Evolutionary conservation across 805 yeast species (phyloP).

Genomic region (Torulaspora microellipsoides): DNA sequence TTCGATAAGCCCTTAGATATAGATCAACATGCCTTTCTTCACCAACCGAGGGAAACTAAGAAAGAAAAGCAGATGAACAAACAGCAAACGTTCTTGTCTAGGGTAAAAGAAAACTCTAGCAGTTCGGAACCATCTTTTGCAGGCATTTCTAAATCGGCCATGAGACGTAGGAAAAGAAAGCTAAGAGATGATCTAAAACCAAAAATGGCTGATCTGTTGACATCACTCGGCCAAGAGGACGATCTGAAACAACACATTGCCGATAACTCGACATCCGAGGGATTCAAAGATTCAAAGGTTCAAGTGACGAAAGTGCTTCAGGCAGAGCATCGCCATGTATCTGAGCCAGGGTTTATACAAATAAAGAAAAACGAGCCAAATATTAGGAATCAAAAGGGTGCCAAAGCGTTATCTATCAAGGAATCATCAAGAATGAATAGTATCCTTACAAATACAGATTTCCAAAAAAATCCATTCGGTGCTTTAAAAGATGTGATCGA

Average conservation of each 20-base stretch:
- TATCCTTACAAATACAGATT: slow-evolving; percentile 50
- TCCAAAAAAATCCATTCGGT: slow-evolving; percentile 58
- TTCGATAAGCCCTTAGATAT: slow-evolving; percentile 24
- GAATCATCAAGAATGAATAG: slow-evolving; percentile 57
- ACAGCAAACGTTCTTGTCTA: slow-evolving; percentile 34
- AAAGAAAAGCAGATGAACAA: slow-evolving; percentile 45
- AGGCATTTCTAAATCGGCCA: slow-evolving; percentile 60
- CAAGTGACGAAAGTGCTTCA: slow-evolving; percentile 8
- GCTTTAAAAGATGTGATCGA: slow-evolving; percentile 59
- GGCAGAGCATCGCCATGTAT: not conserved
- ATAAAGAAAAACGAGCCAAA: slow-evolving; percentile 45
- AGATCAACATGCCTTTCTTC: slow-evolving; percentile 46
- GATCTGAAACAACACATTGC: slow-evolving; percentile 20
- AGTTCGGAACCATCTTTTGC: slow-evolving; percentile 31
- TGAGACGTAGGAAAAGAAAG: slow-evolving; percentile 60
- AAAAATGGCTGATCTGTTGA: slow-evolving; percentile 57
- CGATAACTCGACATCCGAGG: not conserved
- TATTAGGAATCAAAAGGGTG: slow-evolving; percentile 50
- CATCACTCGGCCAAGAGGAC: slow-evolving; percentile 42
- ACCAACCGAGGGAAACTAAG: slow-evolving; percentile 48
- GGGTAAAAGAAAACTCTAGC: slow-evolving; percentile 18
- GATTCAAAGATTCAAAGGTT: no score
- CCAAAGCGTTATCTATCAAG: slow-evolving; percentile 47
- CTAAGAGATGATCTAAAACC: slow-evolving; percentile 62
- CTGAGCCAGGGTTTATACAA: slow-evolving; percentile 18